Evolutionary conservation across 2,329 filamentous ascomycete species (phyloP).

Genomic region (Aureobasidium mangrovei): DNA sequence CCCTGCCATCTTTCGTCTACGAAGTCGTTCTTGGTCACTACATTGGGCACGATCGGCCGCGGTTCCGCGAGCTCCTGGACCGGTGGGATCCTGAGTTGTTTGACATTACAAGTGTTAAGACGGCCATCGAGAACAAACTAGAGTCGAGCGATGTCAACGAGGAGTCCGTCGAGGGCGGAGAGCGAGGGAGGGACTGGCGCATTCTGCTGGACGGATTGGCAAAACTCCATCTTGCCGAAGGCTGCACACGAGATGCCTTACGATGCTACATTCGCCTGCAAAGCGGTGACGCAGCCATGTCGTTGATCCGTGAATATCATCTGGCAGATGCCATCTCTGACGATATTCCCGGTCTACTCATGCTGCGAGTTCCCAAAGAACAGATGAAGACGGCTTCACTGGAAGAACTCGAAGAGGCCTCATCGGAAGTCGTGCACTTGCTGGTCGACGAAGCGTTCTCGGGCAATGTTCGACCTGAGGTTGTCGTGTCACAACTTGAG

Average conservation of each 20-base stretch:
- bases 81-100: conserved; percentile 80
- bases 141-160: conserved; percentile 65
- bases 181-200: conserved; percentile 72
- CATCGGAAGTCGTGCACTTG: conserved; percentile 72
- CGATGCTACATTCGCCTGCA: conserved; percentile 84
- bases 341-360: conserved; percentile 81
- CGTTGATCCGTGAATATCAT: conserved; percentile 76
- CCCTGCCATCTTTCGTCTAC: conserved; percentile 73
- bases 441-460: conserved; percentile 87
- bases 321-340: conserved; percentile 83
- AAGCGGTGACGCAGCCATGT: conserved; percentile 82
- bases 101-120: conserved; percentile 65
- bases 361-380: conserved; percentile 70
- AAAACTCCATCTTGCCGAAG: conserved; percentile 72
- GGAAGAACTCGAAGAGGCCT: conserved; percentile 67
- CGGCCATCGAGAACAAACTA: conserved; percentile 73
- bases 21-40: conserved; percentile 87
- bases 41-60: conserved; percentile 64
- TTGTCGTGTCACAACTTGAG: conserved; percentile 71
- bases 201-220: conserved; percentile 82
- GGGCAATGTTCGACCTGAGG: conserved; percentile 68
- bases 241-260: conserved; percentile 73
- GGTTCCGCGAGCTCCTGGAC: conserved; percentile 71
- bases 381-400: conserved; percentile 57
- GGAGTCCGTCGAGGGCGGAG: conserved; percentile 65